Conservation (phyloP, 345 rosid genomes). For the Hirschfeldia incana region DNA sequence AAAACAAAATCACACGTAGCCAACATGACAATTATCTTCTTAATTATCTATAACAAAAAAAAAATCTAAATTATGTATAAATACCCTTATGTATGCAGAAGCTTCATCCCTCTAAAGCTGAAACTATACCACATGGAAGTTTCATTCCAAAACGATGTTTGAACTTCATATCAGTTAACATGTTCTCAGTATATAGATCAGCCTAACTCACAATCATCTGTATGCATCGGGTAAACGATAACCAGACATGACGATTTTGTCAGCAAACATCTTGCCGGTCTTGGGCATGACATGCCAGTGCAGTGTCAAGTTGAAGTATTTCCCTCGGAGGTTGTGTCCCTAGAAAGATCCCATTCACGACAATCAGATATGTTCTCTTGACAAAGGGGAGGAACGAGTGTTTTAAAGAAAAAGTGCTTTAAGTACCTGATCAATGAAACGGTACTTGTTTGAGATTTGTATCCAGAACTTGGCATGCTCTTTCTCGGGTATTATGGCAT, state of each 20-base stretch:
- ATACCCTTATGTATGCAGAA: background rate
- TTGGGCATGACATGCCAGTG: slow-evolving; percentile 99
- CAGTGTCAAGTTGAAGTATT: slow-evolving; percentile 80
- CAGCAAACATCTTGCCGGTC: slow-evolving; percentile 93
- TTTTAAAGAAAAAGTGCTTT: background rate
- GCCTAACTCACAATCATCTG: slow-evolving; percentile 45
- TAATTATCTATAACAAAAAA: too few species aligned
- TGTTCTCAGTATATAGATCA: background rate
- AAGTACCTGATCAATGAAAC: slow-evolving; percentile 83
- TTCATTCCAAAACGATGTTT: too few species aligned
- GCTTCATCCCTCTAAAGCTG: too few species aligned
- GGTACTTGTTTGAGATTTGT: slow-evolving; percentile 86
- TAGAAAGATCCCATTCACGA: slow-evolving; percentile 27
- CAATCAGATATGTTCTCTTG: slow-evolving; percentile 3
- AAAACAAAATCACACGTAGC: background rate
- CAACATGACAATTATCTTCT: background rate
- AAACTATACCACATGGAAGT: too few species aligned
- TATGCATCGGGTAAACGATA: slow-evolving; percentile 76
- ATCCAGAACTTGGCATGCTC: slow-evolving; percentile 82
- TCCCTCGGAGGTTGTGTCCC: slow-evolving; percentile 88
- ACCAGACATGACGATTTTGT: slow-evolving; percentile 79
- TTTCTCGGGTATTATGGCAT: slow-evolving; percentile 76
- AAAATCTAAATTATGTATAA: too few species aligned
- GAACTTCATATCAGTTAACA: background rate
- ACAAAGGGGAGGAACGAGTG: background rate